Base-by-base conservation (phyloP, 1,284 basidiomycete species). In the Cutaneotrichosporon spelunceum region DNA sequence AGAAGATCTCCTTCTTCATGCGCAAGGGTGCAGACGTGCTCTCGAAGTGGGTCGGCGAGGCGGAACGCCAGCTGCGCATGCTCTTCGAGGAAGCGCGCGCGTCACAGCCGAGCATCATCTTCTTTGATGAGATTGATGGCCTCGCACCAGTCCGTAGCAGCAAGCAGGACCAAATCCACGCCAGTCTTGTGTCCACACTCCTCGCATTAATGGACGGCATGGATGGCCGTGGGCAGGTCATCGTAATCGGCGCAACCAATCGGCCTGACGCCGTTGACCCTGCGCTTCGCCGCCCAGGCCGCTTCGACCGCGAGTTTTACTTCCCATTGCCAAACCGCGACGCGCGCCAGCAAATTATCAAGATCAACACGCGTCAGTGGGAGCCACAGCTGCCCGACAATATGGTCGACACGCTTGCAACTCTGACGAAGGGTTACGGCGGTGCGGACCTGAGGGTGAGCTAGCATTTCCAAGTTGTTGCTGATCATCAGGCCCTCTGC, bases 21-120 rank as follows among this genome's bases (percentile, higher is more conserved):
- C 90, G 96, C 55, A 99, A 99, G 80, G 96, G 96, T 44, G 96
- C 96, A 24, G 96, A 99, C 78, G 93, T 91, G 69, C 83, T 99
- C 27, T 96, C 93, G 8, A 99, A 99, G 81, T 99, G 96, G 96
- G 95, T 99, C 13, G 96, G 96, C 62, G 96, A 99, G 80, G 96
- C 96, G 2, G 96, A 99, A 74, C 87, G 96, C 4, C 96, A 99
- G 77, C 84, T 99, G 7, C 87, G 96, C 1, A 84, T 99, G 57
- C 83, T 99, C 10, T 99, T 99, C 76, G 95, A 99, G 69, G 96
- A 99, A 81, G 96, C 96, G 1, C 85, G 88, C 49, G 88, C 88
- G 59, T 89, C 87, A 57, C 95, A 99, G 73, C 96, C 96, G 0
- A 91, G 88, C 67, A 99, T 99, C 72, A 99, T 99, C 75, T 99